Evolutionary conservation across 768 basidiomycete species (phyloP).

Genomic region (Brasilioporus rufonigricans): DNA sequence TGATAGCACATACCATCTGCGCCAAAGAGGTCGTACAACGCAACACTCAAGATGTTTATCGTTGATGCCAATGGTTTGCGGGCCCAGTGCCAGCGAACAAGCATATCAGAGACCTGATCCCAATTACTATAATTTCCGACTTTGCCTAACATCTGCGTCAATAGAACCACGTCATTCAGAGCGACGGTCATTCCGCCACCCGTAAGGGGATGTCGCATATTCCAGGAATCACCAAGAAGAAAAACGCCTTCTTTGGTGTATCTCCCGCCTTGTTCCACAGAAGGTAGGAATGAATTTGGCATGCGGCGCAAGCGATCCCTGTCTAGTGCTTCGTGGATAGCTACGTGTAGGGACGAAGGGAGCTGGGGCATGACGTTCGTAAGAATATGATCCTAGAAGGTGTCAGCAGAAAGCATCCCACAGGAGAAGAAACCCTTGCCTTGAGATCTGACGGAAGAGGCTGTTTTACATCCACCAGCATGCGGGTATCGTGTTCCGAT

Average conservation of each 20-base stretch:
- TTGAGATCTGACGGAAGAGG: conserved; percentile 83
- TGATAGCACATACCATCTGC: conserved; percentile 72
- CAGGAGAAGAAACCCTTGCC: conserved; percentile 34
- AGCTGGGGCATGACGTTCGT: conserved; percentile 76
- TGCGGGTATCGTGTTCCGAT: conserved; percentile 82
- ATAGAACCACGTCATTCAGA: conserved; percentile 76
- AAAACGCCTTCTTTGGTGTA: conserved; percentile 65
- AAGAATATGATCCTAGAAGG: conserved; percentile 61
- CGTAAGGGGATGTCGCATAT: conserved; percentile 98
- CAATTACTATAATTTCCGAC: conserved; percentile 47
- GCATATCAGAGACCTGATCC: conserved; percentile 45
- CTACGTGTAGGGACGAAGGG: conserved; percentile 63
- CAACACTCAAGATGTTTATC: conserved; percentile 90
- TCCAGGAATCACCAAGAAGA: conserved; percentile 94
- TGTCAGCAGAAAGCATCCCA: conserved; percentile 2
- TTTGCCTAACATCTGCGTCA: conserved; percentile 57
- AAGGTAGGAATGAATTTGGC: conserved; percentile 93
- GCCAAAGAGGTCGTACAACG: conserved; percentile 91
- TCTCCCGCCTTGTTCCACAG: conserved; percentile 59
- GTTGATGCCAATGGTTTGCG: conserved; percentile 82
- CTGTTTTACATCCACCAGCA: conserved; percentile 86
- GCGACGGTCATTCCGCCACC: conserved; percentile 99
- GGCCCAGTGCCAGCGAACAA: conserved; percentile 81
- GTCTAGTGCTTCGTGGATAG: conserved; percentile 69
- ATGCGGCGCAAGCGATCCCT: conserved; percentile 81